Evolutionary conservation across 1,139 yeast species (phyloP), one percentile per base, ranked within the genome.

Genomic region (Suzukiozyma palmioleophila): DNA sequence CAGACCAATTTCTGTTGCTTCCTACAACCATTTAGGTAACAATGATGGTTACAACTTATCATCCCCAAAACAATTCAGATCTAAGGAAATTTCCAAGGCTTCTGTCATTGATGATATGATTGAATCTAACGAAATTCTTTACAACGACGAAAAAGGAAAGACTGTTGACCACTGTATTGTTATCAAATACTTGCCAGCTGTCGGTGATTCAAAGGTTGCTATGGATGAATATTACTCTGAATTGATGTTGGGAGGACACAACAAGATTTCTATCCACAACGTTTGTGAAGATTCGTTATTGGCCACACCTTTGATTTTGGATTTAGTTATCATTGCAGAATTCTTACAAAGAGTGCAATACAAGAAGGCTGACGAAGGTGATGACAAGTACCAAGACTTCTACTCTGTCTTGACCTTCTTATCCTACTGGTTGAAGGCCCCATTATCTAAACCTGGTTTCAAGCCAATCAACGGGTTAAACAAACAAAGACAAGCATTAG

Each of bases 201-300:
- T 90, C 41, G 96, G 96, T 36, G 97, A 90, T 64, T 82, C 95
- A 51, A 90, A 90, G 75, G 96, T 90, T 47, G 97, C 97, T 40
- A 90, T 90, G 97, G 97, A 90, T 64, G 97, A 90, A 71, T 90
- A 90, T 69, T 88, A 89, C 71, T 84, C 95, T 45, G 97, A 90
- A 66, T 80, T 90, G 61, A 89, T 90, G 97, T 77, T 90, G 56
- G 97, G 97, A 46, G 97, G 97, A 36, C 97, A 89, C 70, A 90
- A 89, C 72, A 84, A 92, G 62, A 85, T 90, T 50, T 81, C 94
- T 41, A 84, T 90, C 58, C 96, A 89, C 70, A 90, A 90, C 60
- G 96, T 90, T 32, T 90, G 97, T 66, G 97, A 90, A 68, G 97
- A 90, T 64, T 89, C 97, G 3, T 73, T 90, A 54, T 76, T 90